A percentile compares a stretch with the other conserved stretches of the same genome.
Evolutionary conservation across 2,329 filamentous ascomycete species (phyloP).

Genomic region (Pestalotiopsis sp.): DNA sequence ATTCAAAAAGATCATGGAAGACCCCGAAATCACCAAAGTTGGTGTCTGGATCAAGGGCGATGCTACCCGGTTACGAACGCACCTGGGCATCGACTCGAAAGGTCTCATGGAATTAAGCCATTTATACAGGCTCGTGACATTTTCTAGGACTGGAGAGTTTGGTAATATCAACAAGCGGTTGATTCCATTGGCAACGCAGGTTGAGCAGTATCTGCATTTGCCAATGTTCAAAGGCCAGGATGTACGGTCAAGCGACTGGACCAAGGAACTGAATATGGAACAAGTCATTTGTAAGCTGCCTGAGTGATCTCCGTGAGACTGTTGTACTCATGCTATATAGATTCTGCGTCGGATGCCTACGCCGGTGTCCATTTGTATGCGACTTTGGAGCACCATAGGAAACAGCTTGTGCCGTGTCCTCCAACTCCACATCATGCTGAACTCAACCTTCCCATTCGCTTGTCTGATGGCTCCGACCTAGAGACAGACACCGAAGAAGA

Average conservation of each 20-base stretch:
- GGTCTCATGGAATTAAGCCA: constrained; percentile 84
- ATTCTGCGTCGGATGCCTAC: constrained; percentile 84
- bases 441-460: constrained; percentile 62
- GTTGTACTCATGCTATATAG: constrained; percentile 38
- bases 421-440: constrained; percentile 73
- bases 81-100: constrained; percentile 63
- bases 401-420: constrained; percentile 68
- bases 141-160: constrained; percentile 53
- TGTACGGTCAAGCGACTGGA: constrained; percentile 79
- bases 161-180: constrained; percentile 66
- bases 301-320: neutral
- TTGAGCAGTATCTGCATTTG: constrained; percentile 70
- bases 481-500: constrained; percentile 28
- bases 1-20: constrained; percentile 73
- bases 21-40: constrained; percentile 68
- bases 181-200: constrained; percentile 70
- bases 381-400: constrained; percentile 69
- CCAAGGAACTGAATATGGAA: constrained; percentile 56
- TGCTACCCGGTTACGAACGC: constrained; percentile 68
- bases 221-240: constrained; percentile 74
- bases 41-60: constrained; percentile 79
- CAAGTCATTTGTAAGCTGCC: constrained; percentile 70
- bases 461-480: constrained; percentile 47
- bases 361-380: constrained; percentile 75
- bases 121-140: constrained; percentile 76